Base-by-base conservation (phyloP, 2,329 filamentous ascomycete species). In the Mariannaea sp. region DNA sequence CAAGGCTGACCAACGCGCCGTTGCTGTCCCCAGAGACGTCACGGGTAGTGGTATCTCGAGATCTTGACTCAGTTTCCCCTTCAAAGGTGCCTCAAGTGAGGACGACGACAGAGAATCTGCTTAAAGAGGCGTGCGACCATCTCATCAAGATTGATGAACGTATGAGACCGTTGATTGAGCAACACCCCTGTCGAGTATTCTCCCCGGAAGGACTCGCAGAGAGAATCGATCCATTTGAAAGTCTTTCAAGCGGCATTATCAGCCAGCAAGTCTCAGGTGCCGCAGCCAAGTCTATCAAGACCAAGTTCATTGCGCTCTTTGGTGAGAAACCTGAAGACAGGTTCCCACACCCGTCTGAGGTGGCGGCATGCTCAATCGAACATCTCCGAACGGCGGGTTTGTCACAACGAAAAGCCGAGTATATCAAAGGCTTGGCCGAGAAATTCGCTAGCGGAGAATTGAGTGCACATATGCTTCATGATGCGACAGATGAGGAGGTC, bases 201-300 rank as follows among this genome's bases (percentile, higher is more conserved):
- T 89, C 86, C 1, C 82, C 90, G 0, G 86, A 88, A 58, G 91
- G 92, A 0, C 75, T 97, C n/a, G 84, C 87, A 22, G 91, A 97
- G 71, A 80, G 84, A 59, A 84, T 97, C 55, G 91, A 97, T 72
- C 94, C 94, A 0, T 99, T 97, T 67, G 87, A 88, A 63, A 86
- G 84, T 52, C 80, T 99, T 27, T 82, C 84, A 32, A 92, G 88
- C 71, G 89, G 92, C 45, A 97, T 99, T 68, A 96, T 97, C 65
- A 92, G 90, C 47, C 94, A 97, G 74, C 94, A 99, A 75, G 93
- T 99, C 16, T 96, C 92, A 1, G 92, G 93, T 14, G 91, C 92
- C 5, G 94, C 94, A 1, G 94, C 94, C 10, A 88, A 84, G 61
- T 89, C 89, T 5, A 97, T 99, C 74, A 92, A 93, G 71, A 82